These are phyloP conservation scores for Eutrema salsugineum DNA, from an alignment of 441 rosid species.

Conservation along the genomic window DNA sequence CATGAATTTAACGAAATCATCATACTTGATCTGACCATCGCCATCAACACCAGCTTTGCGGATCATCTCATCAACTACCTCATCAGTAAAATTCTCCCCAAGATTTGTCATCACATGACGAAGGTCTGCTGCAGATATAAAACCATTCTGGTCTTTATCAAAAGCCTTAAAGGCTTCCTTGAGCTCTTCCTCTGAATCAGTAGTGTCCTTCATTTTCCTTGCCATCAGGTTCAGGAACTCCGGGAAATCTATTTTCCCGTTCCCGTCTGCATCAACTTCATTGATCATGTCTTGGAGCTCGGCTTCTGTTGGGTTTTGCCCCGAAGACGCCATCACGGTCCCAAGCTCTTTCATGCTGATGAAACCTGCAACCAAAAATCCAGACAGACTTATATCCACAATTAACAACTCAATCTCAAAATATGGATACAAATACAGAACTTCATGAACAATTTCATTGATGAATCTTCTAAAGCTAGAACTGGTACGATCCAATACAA, in stretches of 20 bases:
- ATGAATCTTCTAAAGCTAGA: too few species aligned
- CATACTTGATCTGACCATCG: conserved; percentile 48
- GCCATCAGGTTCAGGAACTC: conserved; percentile 54
- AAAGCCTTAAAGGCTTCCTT: conserved; percentile 47
- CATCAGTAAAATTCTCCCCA: conserved; percentile 44
- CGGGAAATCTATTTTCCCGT: conserved; percentile 45
- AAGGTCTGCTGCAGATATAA: conserved; percentile 50
- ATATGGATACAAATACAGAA: too few species aligned
- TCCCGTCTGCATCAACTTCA: conserved; percentile 48
- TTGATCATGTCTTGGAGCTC: conserved; percentile 53
- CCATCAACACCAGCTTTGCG: conserved; percentile 46
- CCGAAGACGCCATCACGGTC: conserved; percentile 46
- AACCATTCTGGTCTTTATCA: conserved; percentile 49
- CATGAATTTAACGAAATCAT: conserved; percentile 47
- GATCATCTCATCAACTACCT: conserved; percentile 51
- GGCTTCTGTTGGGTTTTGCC: conserved; percentile 51
- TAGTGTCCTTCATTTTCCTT: conserved; percentile 47
- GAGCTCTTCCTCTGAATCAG: conserved; percentile 49
- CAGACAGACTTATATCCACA: neutral
- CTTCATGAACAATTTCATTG: too few species aligned
- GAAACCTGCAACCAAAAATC: conserved; percentile 34
- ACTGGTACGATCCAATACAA: too few species aligned
- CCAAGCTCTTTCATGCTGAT: conserved; percentile 50
- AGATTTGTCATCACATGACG: conserved; percentile 50
- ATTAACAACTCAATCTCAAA: neutral